phyloP scores from a whole-genome alignment of 2,329 filamentous ascomycete species.

The Fusarium oligoseptatum region DNA sequence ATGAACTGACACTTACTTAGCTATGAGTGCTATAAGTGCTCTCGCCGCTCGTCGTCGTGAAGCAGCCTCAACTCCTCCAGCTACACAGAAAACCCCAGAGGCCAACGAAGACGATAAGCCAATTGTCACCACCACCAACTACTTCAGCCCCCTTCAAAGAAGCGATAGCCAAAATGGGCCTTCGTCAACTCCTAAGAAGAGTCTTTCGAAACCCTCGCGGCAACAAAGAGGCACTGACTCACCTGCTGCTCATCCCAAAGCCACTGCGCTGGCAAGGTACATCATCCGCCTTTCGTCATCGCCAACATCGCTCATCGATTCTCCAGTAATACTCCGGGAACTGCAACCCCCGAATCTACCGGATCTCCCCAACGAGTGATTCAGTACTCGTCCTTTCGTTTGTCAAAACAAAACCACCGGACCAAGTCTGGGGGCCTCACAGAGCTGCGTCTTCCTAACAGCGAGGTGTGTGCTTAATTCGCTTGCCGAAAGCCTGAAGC shows the following conservation, averaged over 20 bases:
- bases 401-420: constrained; percentile 59
- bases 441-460: constrained; percentile 60
- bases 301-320: constrained; percentile 8
- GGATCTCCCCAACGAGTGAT: constrained; percentile 20
- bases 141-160: constrained; percentile 48
- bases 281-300: background rate
- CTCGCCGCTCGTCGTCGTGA: constrained; percentile 52
- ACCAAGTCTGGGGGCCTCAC: constrained; percentile 55
- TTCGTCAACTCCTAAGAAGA: constrained; percentile 37
- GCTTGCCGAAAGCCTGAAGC: background rate
- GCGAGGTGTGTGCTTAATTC: constrained; percentile 58
- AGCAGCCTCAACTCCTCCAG: constrained; percentile 25
- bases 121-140: constrained; percentile 42
- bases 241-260: constrained; percentile 20
- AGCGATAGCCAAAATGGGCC: constrained; percentile 12
- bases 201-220: constrained; percentile 20
- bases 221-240: constrained; percentile 27
- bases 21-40: constrained; percentile 55
- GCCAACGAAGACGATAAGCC: constrained; percentile 34
- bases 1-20: constrained; percentile 2
- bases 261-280: constrained; percentile 30
- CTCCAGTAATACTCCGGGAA: constrained; percentile 11
- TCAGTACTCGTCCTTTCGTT: constrained; percentile 62
- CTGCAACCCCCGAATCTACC: constrained; percentile 5
- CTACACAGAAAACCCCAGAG: constrained; percentile 23